Conservation (phyloP, 768 basidiomycete species). For the Lactarius trivialis region DNA sequence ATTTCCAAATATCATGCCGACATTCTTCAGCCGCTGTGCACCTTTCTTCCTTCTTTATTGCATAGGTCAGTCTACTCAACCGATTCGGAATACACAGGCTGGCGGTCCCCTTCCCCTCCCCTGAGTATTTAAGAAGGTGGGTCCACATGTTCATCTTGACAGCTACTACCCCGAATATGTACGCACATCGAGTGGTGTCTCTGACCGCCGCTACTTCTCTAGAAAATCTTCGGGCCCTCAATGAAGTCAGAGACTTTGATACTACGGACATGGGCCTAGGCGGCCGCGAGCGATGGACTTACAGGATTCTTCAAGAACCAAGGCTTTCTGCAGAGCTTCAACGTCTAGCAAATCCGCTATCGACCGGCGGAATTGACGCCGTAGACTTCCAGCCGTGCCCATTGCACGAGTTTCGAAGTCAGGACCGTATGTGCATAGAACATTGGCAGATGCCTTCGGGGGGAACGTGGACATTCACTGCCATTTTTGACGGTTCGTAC, state of each 20-base stretch:
- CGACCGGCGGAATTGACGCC: conserved; percentile 32
- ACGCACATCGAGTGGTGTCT: conserved; percentile 32
- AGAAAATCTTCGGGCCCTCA: conserved; percentile 44
- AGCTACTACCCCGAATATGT: conserved; percentile 20
- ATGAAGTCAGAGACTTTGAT: conserved; percentile 48
- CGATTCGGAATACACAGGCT: not conserved
- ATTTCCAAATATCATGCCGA: conserved; percentile 22
- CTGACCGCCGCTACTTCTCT: conserved; percentile 40
- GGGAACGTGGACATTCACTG: conserved; percentile 40
- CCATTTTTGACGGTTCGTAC: conserved; percentile 40
- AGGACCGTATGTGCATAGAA: conserved; percentile 38
- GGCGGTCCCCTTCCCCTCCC: not conserved
- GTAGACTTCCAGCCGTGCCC: conserved; percentile 41
- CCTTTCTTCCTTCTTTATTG: conserved; percentile 7
- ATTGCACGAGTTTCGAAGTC: conserved; percentile 32
- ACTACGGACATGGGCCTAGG: conserved; percentile 49
- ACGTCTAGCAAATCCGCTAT: conserved; percentile 34
- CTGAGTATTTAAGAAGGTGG: conserved; percentile 10
- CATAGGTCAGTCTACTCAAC: not conserved
- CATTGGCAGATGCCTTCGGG: conserved; percentile 35
- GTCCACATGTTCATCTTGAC: not conserved
- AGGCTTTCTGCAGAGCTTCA: conserved; percentile 36
- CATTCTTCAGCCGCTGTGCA: conserved; percentile 2
- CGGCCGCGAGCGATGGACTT: conserved; percentile 48
- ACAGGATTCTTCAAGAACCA: conserved; percentile 40